Evolutionary conservation across 768 basidiomycete species (phyloP).

Genomic region (Trametes cingulata): DNA sequence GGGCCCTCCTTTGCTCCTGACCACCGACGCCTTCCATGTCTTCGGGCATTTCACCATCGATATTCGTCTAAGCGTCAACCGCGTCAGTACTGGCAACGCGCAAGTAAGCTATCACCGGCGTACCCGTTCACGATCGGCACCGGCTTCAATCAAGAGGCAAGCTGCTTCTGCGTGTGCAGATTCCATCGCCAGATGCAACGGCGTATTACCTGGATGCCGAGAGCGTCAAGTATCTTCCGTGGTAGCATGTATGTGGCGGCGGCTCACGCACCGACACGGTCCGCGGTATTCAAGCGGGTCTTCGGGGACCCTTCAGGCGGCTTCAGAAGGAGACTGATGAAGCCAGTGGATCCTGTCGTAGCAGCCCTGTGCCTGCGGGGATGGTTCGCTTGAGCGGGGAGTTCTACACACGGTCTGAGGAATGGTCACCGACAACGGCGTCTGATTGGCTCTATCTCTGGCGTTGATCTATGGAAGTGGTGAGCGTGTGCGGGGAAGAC

Average conservation of each 20-base stretch:
- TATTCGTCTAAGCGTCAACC: slow-evolving; percentile 42
- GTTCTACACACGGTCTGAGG: no score
- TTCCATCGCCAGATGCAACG: slow-evolving; percentile 96
- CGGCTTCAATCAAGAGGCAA: slow-evolving; percentile 89
- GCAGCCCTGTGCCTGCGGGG: slow-evolving; percentile 84
- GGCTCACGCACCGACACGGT: slow-evolving; percentile 61
- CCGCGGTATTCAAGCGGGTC: slow-evolving; percentile 82
- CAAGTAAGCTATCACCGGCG: slow-evolving; percentile 27
- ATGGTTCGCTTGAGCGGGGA: neutral
- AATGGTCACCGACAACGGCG: slow-evolving; percentile 66
- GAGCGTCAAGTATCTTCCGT: slow-evolving; percentile 20
- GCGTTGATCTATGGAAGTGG: slow-evolving; percentile 76
- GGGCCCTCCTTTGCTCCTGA: slow-evolving; percentile 79
- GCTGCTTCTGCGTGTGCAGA: slow-evolving; percentile 92
- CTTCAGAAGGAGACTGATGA: slow-evolving; percentile 82
- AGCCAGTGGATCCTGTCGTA: slow-evolving; percentile 90
- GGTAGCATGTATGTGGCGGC: neutral
- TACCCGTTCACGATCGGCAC: slow-evolving; percentile 89
- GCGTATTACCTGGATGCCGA: slow-evolving; percentile 76
- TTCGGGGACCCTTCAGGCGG: slow-evolving; percentile 77
- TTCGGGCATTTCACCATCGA: slow-evolving; percentile 86
- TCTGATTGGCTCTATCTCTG: slow-evolving; percentile 90
- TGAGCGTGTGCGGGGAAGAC: slow-evolving; percentile 33
- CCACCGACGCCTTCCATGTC: slow-evolving; percentile 90
- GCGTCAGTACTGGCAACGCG: slow-evolving; percentile 3